Conservation (phyloP, 176 grass and related monocot genomes). For the Phragmites australis region DNA sequence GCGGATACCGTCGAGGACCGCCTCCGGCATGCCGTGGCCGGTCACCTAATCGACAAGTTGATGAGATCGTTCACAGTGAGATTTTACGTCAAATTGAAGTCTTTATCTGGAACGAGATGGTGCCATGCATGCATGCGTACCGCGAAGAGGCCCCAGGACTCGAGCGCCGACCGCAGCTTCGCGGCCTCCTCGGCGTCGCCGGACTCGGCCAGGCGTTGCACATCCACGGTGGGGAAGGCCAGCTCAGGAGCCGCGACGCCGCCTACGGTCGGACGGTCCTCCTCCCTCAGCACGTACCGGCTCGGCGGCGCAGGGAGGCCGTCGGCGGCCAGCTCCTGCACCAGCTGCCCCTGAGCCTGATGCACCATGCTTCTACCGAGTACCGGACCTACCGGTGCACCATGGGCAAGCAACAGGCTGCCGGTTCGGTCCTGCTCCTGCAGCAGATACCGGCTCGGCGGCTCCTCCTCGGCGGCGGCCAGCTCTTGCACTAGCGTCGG, state of each 20-base stretch:
- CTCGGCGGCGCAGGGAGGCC: conserved; percentile 28
- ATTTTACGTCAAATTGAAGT: no score
- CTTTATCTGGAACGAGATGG: no score
- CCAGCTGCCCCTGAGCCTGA: conserved; percentile 37
- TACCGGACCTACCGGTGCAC: neutral
- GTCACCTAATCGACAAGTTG: neutral
- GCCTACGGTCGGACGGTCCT: conserved; percentile 8
- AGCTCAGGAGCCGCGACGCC: neutral
- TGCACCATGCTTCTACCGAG: conserved; percentile 32
- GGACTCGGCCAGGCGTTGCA: conserved; percentile 34
- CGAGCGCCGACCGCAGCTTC: conserved; percentile 48
- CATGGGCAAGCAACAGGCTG: conserved; percentile 2
- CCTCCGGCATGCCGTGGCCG: conserved; percentile 31
- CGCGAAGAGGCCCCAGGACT: conserved; percentile 60
- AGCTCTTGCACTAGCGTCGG: conserved; percentile 38
- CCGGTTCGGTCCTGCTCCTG: conserved; percentile 27
- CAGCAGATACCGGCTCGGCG: conserved; percentile 27
- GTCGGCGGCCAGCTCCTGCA: conserved; percentile 46
- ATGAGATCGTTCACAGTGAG: neutral
- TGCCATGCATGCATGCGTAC: no score
- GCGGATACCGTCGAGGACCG: conserved; percentile 43
- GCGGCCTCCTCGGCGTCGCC: conserved; percentile 40
- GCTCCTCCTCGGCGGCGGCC: conserved; percentile 18
- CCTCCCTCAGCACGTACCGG: conserved; percentile 45
- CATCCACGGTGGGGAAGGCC: conserved; percentile 52